Conservation (phyloP, 192 early-diverging fungal genomes). For the Entomortierella parvispora region DNA sequence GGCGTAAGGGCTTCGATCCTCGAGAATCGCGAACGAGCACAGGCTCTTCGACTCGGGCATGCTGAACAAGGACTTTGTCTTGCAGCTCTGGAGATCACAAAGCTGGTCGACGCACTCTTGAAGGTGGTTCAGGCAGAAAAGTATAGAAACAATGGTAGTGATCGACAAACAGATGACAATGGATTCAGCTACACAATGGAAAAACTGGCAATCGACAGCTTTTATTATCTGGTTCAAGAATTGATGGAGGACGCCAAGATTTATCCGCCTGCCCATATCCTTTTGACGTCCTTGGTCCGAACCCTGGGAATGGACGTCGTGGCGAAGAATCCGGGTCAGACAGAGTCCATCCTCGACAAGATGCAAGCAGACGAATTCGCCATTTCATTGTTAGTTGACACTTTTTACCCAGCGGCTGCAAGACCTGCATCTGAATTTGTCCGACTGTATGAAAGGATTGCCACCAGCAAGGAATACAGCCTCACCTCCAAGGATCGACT, state of each 20-base stretch:
- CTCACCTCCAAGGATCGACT: constrained; percentile 35
- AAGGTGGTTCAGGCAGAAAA: background rate
- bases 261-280: constrained; percentile 37
- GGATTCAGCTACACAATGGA: too few relatives aligned
- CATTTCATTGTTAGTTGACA: constrained; percentile 33
- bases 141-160: background rate
- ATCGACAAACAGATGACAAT: too few relatives aligned
- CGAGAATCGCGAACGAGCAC: constrained; percentile 40
- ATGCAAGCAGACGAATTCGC: constrained; percentile 41
- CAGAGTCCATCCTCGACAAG: constrained; percentile 38
- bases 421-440: constrained; percentile 35
- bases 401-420: constrained; percentile 38
- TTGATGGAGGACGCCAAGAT: constrained; percentile 31
- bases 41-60: constrained; percentile 18
- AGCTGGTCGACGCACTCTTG: constrained; percentile 3
- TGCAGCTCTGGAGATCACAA: constrained; percentile 20
- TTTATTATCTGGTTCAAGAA: constrained; percentile 29
- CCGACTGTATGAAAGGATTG: constrained; percentile 34
- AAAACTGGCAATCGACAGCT: constrained; percentile 19
- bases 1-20: constrained; percentile 29
- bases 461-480: constrained; percentile 36
- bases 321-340: constrained; percentile 32
- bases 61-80: constrained; percentile 42
- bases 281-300: constrained; percentile 26
- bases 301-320: constrained; percentile 35